phyloP scores from a whole-genome alignment of 225 moss, liverwort and hornwort genomes.

The Pseudisothecium myosuroides region DNA sequence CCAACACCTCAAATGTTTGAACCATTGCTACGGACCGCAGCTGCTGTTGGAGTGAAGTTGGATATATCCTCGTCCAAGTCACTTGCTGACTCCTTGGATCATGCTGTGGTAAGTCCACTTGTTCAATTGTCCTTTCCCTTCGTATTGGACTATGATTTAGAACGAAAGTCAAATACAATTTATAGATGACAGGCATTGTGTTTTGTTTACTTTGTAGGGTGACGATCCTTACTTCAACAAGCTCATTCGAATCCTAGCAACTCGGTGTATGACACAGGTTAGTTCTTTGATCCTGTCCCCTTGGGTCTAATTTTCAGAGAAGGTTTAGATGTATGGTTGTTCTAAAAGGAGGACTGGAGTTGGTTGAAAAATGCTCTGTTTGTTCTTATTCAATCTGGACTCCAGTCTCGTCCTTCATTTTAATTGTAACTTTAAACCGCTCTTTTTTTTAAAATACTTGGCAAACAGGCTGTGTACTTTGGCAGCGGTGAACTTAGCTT shows the following conservation, averaged over 20 bases:
- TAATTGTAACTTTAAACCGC: not conserved
- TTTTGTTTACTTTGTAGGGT: constrained; percentile 23
- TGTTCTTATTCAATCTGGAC: not conserved
- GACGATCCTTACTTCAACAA: constrained; percentile 98
- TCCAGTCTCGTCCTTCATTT: not conserved
- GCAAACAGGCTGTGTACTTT: constrained; percentile 84
- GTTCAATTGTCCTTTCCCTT: not conserved
- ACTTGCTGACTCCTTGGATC: constrained; percentile 93
- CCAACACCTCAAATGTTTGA: constrained; percentile 96
- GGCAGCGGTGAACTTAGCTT: constrained; percentile 82
- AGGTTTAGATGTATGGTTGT: not conserved
- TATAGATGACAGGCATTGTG: not conserved
- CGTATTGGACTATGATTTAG: not conserved
- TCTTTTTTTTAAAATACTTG: not conserved
- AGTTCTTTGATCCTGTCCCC: not conserved
- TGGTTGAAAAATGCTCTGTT: not conserved
- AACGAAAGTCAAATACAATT: not conserved
- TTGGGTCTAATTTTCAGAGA: not conserved
- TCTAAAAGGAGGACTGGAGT: not conserved
- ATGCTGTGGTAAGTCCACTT: constrained; percentile 51
- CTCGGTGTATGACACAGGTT: constrained; percentile 99
- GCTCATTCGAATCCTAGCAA: constrained; percentile 93
- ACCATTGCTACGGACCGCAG: constrained; percentile 76
- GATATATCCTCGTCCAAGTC: constrained; percentile 91
- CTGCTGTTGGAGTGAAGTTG: constrained; percentile 81